Percentiles rank a stretch among this genome's conserved stretches.
phyloP scores from a whole-genome alignment of 495 filamentous ascomycete species.

The Daldinia childiae region DNA sequence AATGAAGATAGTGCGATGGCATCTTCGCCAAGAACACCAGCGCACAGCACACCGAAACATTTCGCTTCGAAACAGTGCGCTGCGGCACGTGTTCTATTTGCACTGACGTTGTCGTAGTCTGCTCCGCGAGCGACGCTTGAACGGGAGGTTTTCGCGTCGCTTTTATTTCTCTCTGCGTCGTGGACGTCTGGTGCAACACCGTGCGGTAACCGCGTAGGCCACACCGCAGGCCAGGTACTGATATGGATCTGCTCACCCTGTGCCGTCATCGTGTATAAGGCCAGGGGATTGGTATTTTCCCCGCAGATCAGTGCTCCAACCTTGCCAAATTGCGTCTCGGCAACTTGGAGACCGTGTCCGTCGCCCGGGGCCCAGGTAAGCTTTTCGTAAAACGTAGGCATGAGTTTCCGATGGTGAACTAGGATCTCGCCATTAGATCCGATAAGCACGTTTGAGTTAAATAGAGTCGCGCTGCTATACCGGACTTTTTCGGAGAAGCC shows the following conservation, averaged over 20 bases:
- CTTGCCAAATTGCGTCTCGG: slow-evolving; percentile 39
- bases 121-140: slow-evolving; percentile 12
- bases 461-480: slow-evolving; percentile 47
- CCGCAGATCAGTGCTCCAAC: slow-evolving; percentile 51
- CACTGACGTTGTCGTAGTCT: slow-evolving; percentile 56
- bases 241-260: slow-evolving; percentile 47
- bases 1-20: slow-evolving; percentile 34
- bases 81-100: slow-evolving; percentile 51
- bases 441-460: slow-evolving; percentile 52
- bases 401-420: slow-evolving; percentile 52
- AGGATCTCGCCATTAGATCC: slow-evolving; percentile 43
- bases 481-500: slow-evolving; percentile 49
- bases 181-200: slow-evolving; percentile 21
- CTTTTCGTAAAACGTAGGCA: slow-evolving; percentile 54
- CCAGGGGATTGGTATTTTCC: slow-evolving; percentile 54
- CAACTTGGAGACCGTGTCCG: slow-evolving; percentile 46
- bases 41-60: slow-evolving; percentile 54
- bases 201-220: slow-evolving; percentile 48
- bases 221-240: slow-evolving; percentile 49
- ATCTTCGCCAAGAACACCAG: slow-evolving; percentile 44
- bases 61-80: slow-evolving; percentile 60
- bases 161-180: neutral
- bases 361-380: slow-evolving; percentile 51
- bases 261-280: slow-evolving; percentile 43
- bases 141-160: neutral